Conservation (phyloP, 768 basidiomycete species). For the Termitomyces sp. region DNA sequence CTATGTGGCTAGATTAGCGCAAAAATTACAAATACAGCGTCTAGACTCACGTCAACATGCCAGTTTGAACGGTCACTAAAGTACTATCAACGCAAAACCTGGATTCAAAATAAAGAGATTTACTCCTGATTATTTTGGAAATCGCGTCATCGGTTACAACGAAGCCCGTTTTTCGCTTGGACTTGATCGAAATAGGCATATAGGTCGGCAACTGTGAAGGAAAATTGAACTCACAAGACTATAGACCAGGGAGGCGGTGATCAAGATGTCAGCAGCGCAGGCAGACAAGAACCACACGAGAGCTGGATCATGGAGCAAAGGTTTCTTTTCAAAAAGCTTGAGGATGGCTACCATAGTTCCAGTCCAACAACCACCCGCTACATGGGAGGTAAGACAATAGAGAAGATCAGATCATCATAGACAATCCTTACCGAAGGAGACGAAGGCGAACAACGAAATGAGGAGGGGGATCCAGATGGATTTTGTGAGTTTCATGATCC, state of each 20-base stretch:
- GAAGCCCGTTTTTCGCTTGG: conserved; percentile 32
- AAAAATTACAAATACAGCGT: too few species aligned
- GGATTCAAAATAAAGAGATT: neutral
- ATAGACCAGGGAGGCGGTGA: conserved; percentile 38
- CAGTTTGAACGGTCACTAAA: conserved; percentile 42
- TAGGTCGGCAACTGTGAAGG: neutral
- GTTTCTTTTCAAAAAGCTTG: conserved; percentile 24
- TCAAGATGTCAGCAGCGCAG: conserved; percentile 42
- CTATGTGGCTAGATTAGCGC: conserved; percentile 13
- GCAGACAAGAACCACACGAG: conserved; percentile 43
- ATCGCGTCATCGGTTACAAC: conserved; percentile 31
- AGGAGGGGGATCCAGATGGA: conserved; percentile 13
- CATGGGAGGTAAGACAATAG: neutral
- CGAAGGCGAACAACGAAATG: conserved; percentile 9
- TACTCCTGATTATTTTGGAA: conserved; percentile 30
- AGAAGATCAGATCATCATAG: neutral
- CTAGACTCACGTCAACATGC: conserved; percentile 32
- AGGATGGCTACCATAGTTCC: conserved; percentile 22
- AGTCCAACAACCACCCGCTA: conserved; percentile 27
- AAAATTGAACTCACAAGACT: conserved; percentile 32
- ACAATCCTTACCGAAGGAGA: neutral
- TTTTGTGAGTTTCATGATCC: conserved; percentile 15
- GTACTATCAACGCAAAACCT: neutral
- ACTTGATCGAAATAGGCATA: conserved; percentile 20
- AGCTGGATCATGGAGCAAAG: conserved; percentile 27